These are phyloP conservation scores for Phaeosphaeria sp. DNA, from an alignment of 2,329 filamentous ascomycete genomes.

Conservation along the genomic window DNA sequence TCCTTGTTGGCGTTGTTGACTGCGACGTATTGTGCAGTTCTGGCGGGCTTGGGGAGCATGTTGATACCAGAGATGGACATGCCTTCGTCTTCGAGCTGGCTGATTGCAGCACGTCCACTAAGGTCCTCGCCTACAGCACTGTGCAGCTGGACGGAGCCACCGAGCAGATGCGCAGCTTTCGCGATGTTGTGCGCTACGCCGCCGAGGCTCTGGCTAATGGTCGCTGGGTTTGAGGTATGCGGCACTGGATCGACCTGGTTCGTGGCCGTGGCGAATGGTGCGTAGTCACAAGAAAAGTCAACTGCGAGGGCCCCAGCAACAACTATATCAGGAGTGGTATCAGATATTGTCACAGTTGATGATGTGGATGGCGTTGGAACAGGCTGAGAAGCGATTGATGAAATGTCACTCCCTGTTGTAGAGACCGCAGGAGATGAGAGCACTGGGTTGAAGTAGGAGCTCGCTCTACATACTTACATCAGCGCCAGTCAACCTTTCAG, in stretches of 20 bases:
- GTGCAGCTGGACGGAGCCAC: conserved; percentile 72
- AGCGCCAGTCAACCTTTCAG: conserved; percentile 38
- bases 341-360: conserved; percentile 4
- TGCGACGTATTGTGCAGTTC: conserved; percentile 90
- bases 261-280: conserved; percentile 52
- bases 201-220: conserved; percentile 82
- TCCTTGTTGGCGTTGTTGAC: conserved; percentile 85
- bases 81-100: conserved; percentile 68
- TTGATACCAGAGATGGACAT: conserved; percentile 70
- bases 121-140: conserved; percentile 82
- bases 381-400: conserved; percentile 16
- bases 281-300: conserved; percentile 84
- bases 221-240: conserved; percentile 85
- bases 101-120: conserved; percentile 75
- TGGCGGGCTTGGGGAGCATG: conserved; percentile 52
- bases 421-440: conserved; percentile 22
- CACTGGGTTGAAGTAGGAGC: conserved; percentile 29
- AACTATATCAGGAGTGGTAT: conserved; percentile 65
- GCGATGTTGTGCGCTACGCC: conserved; percentile 95
- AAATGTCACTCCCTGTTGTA: conserved; percentile 21
- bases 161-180: conserved; percentile 76
- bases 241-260: conserved; percentile 57
- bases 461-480: conserved; percentile 48
- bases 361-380: conserved; percentile 13
- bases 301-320: conserved; percentile 91